Base-by-base conservation (phyloP, 164 flowering plant species). In the Umbellularia californica region DNA sequence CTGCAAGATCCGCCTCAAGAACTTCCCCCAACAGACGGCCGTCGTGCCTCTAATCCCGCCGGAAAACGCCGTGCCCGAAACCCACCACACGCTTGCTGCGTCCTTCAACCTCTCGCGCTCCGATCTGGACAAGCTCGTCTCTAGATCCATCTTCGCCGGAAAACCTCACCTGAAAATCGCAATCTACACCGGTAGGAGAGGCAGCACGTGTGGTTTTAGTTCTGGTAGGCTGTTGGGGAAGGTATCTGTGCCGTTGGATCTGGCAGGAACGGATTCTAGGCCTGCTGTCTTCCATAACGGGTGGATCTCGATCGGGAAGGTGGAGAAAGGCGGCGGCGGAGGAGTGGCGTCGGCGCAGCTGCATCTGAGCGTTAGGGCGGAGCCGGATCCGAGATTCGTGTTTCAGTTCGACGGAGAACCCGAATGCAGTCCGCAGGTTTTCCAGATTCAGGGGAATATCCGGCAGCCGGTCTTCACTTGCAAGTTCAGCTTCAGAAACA, bases 371-470 rank as follows among this genome's bases (percentile, higher is more conserved):
- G 97, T 92, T 15, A 84, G 83, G 74, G 84, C 98, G 0, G 98
- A 94, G 71, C 97, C 97, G n/a, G 97, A 94, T 70, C 98, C 98
- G 58, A 84, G 98, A 58, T 94, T 94, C 80, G 94, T 94, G 20
- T 94, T 94, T 71, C 90, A 94, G 85, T 94, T 94, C 79, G 97
- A 90, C 27, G 92, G 95, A 2, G 97, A 89, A 66, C 98, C 97
- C 1, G 97, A 94, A 71, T 94, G 97, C 47, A 90, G 93, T 64
- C 98, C 97, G 6, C 97, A 90, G 71, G 97, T 94, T 50, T 89
- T 90, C 65, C 98, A 90, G 82, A 85, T 94, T 64, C 92, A 88
- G 47, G 97, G 97, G 17, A 88, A 79, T 60, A 83, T 89, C n/a
- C 73, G 95, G 58, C 98, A 94, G 71, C 97, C 98, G 5, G 98